Conservation (phyloP, 768 basidiomycete species). For the Trametes sanguinea region DNA sequence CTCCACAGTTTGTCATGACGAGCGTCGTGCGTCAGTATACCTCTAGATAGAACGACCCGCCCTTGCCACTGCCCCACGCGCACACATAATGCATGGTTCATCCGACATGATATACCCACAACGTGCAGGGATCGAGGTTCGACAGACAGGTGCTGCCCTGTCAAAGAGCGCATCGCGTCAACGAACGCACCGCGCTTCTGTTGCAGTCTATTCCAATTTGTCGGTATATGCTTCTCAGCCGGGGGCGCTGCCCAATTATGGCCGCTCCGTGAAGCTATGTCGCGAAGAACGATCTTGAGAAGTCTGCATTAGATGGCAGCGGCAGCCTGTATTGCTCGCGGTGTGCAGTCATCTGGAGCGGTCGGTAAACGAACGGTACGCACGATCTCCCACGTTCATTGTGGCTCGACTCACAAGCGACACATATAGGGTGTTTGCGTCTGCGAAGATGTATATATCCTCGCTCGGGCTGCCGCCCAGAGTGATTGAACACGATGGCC, state of each 20-base stretch:
- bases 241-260: no score
- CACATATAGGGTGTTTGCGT: neutral
- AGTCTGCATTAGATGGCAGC: neutral
- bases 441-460: neutral
- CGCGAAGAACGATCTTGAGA: no score
- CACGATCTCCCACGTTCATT: conserved; percentile 7
- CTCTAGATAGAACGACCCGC: conserved; percentile 1
- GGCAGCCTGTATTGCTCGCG: neutral
- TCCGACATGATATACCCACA: neutral
- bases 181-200: no score
- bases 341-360: neutral
- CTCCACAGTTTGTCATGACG: conserved; percentile 18
- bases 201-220: no score
- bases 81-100: conserved; percentile 9
- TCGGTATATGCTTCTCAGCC: no score
- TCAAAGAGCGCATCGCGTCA: no score
- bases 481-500: no score
- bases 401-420: neutral
- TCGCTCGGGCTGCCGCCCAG: no score
- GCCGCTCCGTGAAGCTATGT: no score
- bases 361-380: conserved; percentile 13
- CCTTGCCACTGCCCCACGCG: neutral
- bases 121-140: no score
- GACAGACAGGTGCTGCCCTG: no score
- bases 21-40: conserved; percentile 10